These are phyloP conservation scores for Vaccinium vitisidaea DNA, from an alignment of 148 eudicot species.

Conservation along the genomic window DNA sequence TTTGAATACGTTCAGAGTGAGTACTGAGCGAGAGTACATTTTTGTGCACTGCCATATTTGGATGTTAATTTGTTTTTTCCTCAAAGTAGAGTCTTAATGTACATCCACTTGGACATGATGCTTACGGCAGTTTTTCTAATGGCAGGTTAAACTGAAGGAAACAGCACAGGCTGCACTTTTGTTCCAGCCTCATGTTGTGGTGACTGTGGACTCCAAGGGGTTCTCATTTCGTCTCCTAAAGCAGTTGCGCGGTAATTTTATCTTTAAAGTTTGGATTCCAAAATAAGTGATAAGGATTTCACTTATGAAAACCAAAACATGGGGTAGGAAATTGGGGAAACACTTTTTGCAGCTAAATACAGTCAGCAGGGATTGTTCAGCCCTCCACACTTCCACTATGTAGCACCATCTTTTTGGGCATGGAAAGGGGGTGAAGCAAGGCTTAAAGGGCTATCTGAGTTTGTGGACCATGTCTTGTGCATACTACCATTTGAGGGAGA, in stretches of 20 bases:
- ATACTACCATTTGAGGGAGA: slow-evolving; percentile 90
- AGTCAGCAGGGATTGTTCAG: slow-evolving; percentile 37
- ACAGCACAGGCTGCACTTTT: slow-evolving; percentile 63
- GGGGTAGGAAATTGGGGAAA: slow-evolving; percentile 38
- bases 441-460: slow-evolving; percentile 63
- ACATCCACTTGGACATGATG: background rate
- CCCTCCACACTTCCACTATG: slow-evolving; percentile 88
- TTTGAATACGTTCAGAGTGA: slow-evolving; percentile 69
- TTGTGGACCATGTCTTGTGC: slow-evolving; percentile 87
- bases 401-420: slow-evolving; percentile 98
- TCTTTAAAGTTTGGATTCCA: slow-evolving; percentile 10
- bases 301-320: slow-evolving; percentile 25
- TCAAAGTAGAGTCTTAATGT: background rate
- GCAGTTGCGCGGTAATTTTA: slow-evolving; percentile 62
- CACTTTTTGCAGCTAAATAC: slow-evolving; percentile 70
- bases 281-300: slow-evolving; percentile 9
- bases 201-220: slow-evolving; percentile 91
- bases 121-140: slow-evolving; percentile 26
- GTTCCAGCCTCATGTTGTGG: slow-evolving; percentile 80
- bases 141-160: slow-evolving; percentile 67
- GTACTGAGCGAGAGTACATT: slow-evolving; percentile 19
- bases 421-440: slow-evolving; percentile 97
- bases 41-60: background rate
- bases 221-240: slow-evolving; percentile 91
- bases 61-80: background rate